Conservation (phyloP, 1,284 basidiomycete genomes). For the Cutaneotrichosporon curvatum region DNA sequence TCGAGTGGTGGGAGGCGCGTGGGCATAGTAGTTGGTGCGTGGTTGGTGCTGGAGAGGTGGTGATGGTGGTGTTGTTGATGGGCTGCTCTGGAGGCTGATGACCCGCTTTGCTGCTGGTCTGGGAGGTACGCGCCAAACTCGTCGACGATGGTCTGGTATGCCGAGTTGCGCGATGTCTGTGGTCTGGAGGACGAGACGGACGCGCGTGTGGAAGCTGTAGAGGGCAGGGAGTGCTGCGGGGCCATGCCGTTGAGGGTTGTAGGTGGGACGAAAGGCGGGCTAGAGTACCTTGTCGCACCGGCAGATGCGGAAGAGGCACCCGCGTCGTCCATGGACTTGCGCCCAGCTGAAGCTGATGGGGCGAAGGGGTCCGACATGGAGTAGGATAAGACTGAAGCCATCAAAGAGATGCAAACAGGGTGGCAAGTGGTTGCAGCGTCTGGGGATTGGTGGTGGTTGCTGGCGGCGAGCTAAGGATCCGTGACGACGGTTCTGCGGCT, state of each 20-base stretch:
- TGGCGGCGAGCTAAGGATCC: too few species aligned
- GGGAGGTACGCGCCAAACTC: conserved; percentile 18
- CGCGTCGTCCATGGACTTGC: conserved; percentile 12
- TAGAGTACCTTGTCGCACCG: conserved; percentile 6
- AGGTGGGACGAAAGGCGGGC: conserved; percentile 11
- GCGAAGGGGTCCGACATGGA: conserved; percentile 19
- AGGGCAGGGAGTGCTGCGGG: conserved; percentile 10
- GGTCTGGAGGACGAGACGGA: conserved; percentile 13
- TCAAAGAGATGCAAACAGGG: not conserved
- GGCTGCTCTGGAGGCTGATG: not conserved
- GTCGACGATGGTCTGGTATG: conserved; percentile 13
- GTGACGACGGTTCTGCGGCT: too few species aligned
- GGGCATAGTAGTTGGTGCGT: conserved; percentile 29
- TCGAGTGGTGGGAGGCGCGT: conserved; percentile 22
- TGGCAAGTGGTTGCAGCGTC: too few species aligned
- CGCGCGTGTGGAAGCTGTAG: conserved; percentile 14
- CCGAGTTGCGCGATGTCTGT: conserved; percentile 8
- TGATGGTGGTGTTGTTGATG: too few species aligned
- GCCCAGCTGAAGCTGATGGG: conserved; percentile 6
- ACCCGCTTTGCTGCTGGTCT: not conserved
- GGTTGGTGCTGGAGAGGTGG: conserved; percentile 10
- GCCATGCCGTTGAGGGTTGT: conserved; percentile 2
- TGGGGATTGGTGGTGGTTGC: not conserved
- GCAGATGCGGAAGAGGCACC: not conserved
- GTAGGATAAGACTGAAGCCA: conserved; percentile 13